Evolutionary conservation across 1,284 basidiomycete species (phyloP).

Genomic region (Phaffia rhodozyma): DNA sequence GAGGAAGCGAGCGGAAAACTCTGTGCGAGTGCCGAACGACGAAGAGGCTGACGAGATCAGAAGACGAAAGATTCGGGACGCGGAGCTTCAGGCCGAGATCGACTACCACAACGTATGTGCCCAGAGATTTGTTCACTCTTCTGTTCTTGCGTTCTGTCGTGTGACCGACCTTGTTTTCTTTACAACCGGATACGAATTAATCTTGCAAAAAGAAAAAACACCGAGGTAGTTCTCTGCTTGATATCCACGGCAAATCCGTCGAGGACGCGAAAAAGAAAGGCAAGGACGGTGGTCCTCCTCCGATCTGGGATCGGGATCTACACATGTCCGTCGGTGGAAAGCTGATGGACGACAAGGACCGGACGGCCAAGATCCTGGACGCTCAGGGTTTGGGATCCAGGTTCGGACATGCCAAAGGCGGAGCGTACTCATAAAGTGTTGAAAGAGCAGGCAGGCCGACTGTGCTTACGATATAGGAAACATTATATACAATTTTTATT

Average conservation of each 20-base stretch:
- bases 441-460: no score
- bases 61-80: slow-evolving; percentile 13
- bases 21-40: background rate
- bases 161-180: background rate
- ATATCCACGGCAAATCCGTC: slow-evolving; percentile 10
- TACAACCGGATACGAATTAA: background rate
- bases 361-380: slow-evolving; percentile 14
- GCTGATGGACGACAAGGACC: slow-evolving; percentile 17
- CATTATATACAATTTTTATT: no score
- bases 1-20: slow-evolving; percentile 12
- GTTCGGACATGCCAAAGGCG: slow-evolving; percentile 14
- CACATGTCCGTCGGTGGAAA: slow-evolving; percentile 16
- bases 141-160: background rate
- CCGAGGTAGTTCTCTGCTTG: slow-evolving; percentile 7
- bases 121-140: background rate
- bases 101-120: slow-evolving; percentile 16
- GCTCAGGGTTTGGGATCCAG: slow-evolving; percentile 15
- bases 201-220: slow-evolving; percentile 5
- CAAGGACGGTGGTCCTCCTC: slow-evolving; percentile 2
- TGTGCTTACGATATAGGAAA: no score
- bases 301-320: slow-evolving; percentile 17
- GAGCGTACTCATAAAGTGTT: slow-evolving; percentile 6
- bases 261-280: slow-evolving; percentile 6
- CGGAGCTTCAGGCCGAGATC: slow-evolving; percentile 14
- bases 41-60: slow-evolving; percentile 17